Base-by-base conservation (phyloP, 805 yeast genomes). In the Clavispora vitiphila region DNA sequence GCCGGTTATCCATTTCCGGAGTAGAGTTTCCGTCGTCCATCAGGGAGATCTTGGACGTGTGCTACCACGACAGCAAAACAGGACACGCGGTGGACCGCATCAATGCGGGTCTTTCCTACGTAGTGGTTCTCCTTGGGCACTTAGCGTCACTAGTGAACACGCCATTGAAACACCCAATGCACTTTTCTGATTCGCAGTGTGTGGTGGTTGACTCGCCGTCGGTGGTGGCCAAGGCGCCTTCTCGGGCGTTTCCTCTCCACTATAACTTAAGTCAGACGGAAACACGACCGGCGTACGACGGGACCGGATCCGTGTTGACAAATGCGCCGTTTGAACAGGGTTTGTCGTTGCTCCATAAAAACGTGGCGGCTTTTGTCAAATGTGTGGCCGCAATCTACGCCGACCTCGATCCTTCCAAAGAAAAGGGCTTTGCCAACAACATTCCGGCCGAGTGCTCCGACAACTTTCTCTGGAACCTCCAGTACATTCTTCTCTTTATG, bases 391-490 rank as follows among this genome's bases (percentile, higher is more conserved):
- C 46, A 14, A 31, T 46, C 6, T 49, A 48, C 40, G 30, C 47
- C 14, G 47, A 43, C 35, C 37, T 43, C 30, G 38, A 38, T 21
- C 36, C 35, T 6, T 39, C 41, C 23, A 39, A 42, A 10, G 25
- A 29, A 14, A 34, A 41, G 22, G 43, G 38, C 16, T 21, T 46
- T 14, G 48, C 54, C 7, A 38, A 39, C 23, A 55, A 53, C 30
- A 54, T 67, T 11, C 73, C 74, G 2, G 46, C 57, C 7, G 73
- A 69, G 35, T 65, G 71, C 39, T 38, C 59, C 14, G 74, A 69
- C 47, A 67, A 68, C 43, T 59, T 67, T 34, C 50, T 68, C 42
- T 69, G 74, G 74, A 66, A 57, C 36, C 44, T 69, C 19, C 63
- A 69, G 43, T 69, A 62, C 40, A 38, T 69, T 19, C 41, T 63